Percentiles rank a stretch among this genome's conserved stretches.
Evolutionary conservation across 192 early-diverging fungal species (phyloP).

Genomic region (Podila horticola): DNA sequence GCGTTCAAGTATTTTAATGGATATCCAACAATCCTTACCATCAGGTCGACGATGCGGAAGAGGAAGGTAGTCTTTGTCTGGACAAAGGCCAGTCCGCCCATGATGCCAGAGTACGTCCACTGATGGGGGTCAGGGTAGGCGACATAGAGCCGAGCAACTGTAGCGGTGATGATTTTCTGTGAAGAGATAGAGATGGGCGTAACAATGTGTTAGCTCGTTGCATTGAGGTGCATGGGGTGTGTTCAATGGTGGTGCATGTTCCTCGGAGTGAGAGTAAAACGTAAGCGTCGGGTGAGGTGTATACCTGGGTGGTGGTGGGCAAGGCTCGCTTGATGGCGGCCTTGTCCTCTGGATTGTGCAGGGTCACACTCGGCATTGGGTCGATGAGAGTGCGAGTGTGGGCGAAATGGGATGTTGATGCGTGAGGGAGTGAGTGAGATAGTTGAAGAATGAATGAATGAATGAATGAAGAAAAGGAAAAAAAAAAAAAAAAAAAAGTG

Average conservation of each 20-base stretch:
- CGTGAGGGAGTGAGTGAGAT: background rate
- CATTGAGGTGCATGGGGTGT: background rate
- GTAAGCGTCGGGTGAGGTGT: background rate
- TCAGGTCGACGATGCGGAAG: constrained; percentile 76
- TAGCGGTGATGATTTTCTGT: constrained; percentile 84
- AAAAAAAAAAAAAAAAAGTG: background rate
- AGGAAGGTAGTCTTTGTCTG: constrained; percentile 71
- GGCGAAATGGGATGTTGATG: background rate
- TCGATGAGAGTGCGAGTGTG: too few species aligned
- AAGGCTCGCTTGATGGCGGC: constrained; percentile 69
- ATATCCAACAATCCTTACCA: constrained; percentile 24
- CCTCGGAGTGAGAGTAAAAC: background rate
- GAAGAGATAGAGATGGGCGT: background rate
- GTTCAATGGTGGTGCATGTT: too few species aligned
- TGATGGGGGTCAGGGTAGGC: constrained; percentile 70
- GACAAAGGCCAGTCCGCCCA: constrained; percentile 78
- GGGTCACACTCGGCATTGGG: constrained; percentile 68
- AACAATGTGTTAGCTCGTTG: background rate
- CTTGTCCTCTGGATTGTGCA: constrained; percentile 73
- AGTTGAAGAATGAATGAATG: background rate
- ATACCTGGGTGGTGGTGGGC: constrained; percentile 67
- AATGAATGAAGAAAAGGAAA: background rate
- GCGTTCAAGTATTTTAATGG: too few species aligned
- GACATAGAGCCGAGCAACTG: constrained; percentile 79
- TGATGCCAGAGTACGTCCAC: constrained; percentile 77